A percentile compares a stretch with the other conserved stretches of the same genome.
phyloP scores from a whole-genome alignment of 495 filamentous ascomycete species.

The Baudoinia panamericana region DNA sequence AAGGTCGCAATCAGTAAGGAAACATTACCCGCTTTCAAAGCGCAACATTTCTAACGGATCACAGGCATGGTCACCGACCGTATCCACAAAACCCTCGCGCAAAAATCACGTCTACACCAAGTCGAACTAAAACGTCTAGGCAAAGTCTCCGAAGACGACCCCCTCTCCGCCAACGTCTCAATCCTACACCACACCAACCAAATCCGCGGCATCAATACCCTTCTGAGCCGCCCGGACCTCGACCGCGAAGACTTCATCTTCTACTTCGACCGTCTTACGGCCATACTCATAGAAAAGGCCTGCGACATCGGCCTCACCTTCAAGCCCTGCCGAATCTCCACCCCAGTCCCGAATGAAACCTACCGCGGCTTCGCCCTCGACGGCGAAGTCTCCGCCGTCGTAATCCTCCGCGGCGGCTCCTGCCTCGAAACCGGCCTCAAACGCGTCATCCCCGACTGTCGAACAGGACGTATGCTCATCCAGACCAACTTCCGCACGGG shows the following conservation, averaged over 20 bases:
- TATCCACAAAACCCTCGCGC: constrained; percentile 65
- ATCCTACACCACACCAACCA: constrained; percentile 63
- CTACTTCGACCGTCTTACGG: constrained; percentile 79
- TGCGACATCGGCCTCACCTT: constrained; percentile 41
- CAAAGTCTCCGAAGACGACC: constrained; percentile 49
- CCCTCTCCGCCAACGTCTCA: constrained; percentile 58
- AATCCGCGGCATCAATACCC: constrained; percentile 74
- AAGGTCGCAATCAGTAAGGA: constrained; percentile 70
- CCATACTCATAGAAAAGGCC: constrained; percentile 64
- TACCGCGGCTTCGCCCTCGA: constrained; percentile 56
- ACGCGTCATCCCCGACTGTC: constrained; percentile 81
- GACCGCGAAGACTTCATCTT: constrained; percentile 86
- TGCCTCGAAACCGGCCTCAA: constrained; percentile 77
- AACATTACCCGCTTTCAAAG: too few relatives aligned
- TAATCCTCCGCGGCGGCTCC: constrained; percentile 75
- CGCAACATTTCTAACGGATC: not conserved
- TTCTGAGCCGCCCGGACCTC: constrained; percentile 70
- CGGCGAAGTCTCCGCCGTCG: constrained; percentile 72
- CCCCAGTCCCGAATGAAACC: constrained; percentile 43
- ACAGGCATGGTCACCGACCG: constrained; percentile 73
- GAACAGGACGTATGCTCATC: constrained; percentile 77
- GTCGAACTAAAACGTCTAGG: constrained; percentile 62
- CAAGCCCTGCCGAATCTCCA: constrained; percentile 44
- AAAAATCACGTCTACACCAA: constrained; percentile 76
- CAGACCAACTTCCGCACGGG: constrained; percentile 72